A percentile compares a stretch with the other conserved stretches of the same genome.
phyloP scores from a whole-genome alignment of 1,139 yeast species.

The Hemisphaericaspora subhashii region DNA sequence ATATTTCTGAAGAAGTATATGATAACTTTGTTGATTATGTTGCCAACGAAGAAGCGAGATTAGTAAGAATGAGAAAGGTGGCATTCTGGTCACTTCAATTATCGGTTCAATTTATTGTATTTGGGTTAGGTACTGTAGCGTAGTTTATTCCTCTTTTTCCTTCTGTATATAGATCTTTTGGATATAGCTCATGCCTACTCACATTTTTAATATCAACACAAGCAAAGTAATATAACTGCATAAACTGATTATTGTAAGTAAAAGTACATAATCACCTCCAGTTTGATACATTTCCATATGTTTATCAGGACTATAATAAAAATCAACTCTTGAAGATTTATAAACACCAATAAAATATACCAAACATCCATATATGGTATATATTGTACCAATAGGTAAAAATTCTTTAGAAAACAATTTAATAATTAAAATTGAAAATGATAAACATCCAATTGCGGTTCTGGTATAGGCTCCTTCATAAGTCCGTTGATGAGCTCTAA shows the following conservation, averaged over 20 bases:
- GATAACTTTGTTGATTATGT: constrained; percentile 88
- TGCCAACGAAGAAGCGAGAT: constrained; percentile 78
- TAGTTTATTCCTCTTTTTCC: constrained; percentile 2
- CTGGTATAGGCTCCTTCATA: constrained; percentile 63
- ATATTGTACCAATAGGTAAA: constrained; percentile 52
- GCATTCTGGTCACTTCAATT: constrained; percentile 94
- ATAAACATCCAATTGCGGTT: constrained; percentile 49
- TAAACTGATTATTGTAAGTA: constrained; percentile 44
- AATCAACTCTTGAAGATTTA: constrained; percentile 46
- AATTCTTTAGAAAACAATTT: constrained; percentile 55
- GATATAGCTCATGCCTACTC: not conserved
- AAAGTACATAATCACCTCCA: constrained; percentile 50
- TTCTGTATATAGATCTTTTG: constrained; percentile 4
- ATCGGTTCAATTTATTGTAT: constrained; percentile 73
- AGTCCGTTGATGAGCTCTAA: constrained; percentile 61
- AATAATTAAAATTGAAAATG: constrained; percentile 48
- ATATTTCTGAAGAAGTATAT: constrained; percentile 83
- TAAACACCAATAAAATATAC: constrained; percentile 49
- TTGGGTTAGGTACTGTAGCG: constrained; percentile 66
- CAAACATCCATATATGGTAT: constrained; percentile 51
- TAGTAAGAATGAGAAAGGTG: constrained; percentile 72
- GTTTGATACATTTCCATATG: constrained; percentile 47
- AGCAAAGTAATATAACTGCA: constrained; percentile 47
- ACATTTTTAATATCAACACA: constrained; percentile 41
- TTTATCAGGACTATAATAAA: constrained; percentile 44